Base-by-base conservation (phyloP, 345 rosid genomes). In the Melaleuca quinquenervia region DNA sequence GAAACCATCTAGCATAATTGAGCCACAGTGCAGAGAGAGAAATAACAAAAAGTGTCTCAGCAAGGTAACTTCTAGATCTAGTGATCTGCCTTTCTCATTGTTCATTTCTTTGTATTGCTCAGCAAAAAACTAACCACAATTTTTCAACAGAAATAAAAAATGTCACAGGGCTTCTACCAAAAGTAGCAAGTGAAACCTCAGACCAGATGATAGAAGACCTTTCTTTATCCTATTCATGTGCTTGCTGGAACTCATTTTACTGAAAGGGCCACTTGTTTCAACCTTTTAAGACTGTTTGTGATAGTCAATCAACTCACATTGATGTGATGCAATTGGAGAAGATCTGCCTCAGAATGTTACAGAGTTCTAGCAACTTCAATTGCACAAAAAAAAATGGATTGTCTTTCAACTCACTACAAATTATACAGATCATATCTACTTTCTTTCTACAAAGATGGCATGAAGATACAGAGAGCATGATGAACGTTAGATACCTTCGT, bases 401-500 rank as follows among this genome's bases (percentile, higher is more conserved):
- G 80, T 41, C 80, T 18, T 32, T 70, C 22, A 20, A 36, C 26
- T 36, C 78, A 41, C 18, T 18, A 16, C 26, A 70, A 32, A 32
- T 70, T 32, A 16, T 36, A 9, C 21, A 6, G 80, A 70, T 70
- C 80, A 21, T 36, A 20, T 70, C 48, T 36, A 32, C 80, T 32
- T 70, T 70, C 80, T 36, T 70, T 70, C 80, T 36, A 70, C 48
- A 36, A 18, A 32, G 48, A 70, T 13, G 21, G 48, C 80, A 70
- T 36, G 48, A 70, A 70, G 8, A 20, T 26, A 14, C 22, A 29
- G 50, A 58, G 53, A 80, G 45, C 32, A 82, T 48, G 49, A 32
- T n/a, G 84, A 51, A 53, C 10, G 51, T 58, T 51, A 83, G 50
- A 62, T 94, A 98, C 99, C 99, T 95, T 94, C 3, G 99, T 95